Base-by-base conservation (phyloP, 2,329 filamentous ascomycete genomes). In the Remersonia thermophila region DNA sequence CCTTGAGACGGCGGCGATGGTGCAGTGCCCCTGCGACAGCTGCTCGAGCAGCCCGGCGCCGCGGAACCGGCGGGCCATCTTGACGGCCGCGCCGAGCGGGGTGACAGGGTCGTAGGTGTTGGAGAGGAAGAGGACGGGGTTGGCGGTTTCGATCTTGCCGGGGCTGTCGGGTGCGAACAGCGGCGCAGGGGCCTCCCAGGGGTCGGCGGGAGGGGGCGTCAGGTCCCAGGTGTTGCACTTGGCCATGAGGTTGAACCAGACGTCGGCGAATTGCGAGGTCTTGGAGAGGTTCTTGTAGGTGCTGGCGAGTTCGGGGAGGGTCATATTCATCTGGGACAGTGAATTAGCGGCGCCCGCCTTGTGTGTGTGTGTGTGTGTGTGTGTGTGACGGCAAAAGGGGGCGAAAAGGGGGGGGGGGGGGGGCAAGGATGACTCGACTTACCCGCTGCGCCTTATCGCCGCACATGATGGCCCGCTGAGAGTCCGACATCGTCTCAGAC, bases 31-130 rank as follows among this genome's bases (percentile, higher is more conserved):
- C 32, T 48, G 43, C 2, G 51, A 45, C 12, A 47, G 39, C 39
- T 61, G 57, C 49, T 61, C 59, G 3, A 63, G 40, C 25, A 63
- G 46, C 23, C 58, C 57, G 4, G 59, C 52, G 30, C 50, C 49
- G 6, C 51, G 45, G 39, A 62, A 62, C 40, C 55, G 54, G 18
- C 48, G 51, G 17, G 58, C 52, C 58, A 60, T 61, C 14, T 54
- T 53, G 15, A 64, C 54, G 1, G 63, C 68, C 29, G 63, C 62
- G 30, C 48, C 45, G 4, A 77, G 52, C 3, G 73, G 72, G 0
- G 73, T 77, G 13, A 77, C 71, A 1, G 73, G 72, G 38, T 78
- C 73, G 11, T 67, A 59, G 0, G 65, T 68, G 47, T 71, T 76
- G 26, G 65, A 67, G 10, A 76, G 55, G 48, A 74, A 70, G 6